Evolutionary conservation across 2,329 filamentous ascomycete species (phyloP).

Genomic region (Conoideocrella luteorostrata): DNA sequence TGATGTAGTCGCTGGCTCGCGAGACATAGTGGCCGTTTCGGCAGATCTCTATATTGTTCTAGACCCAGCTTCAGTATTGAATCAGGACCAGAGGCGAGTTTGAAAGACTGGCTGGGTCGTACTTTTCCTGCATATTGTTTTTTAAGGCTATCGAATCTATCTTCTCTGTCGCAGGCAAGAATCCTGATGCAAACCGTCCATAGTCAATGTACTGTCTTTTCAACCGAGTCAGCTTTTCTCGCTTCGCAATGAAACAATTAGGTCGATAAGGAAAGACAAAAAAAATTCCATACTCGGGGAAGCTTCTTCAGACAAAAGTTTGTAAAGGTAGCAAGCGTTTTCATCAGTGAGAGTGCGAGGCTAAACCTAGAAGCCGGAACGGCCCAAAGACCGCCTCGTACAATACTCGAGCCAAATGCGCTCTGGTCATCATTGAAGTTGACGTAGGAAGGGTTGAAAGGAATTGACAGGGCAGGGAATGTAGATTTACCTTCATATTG

Average conservation of each 20-base stretch:
- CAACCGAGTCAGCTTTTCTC: no score
- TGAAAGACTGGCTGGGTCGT: conserved; percentile 34
- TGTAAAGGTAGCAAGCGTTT: conserved; percentile 94
- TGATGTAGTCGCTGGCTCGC: conserved; percentile 93
- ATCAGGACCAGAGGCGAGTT: conserved; percentile 17
- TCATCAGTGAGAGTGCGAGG: conserved; percentile 86
- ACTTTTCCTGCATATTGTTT: conserved; percentile 83
- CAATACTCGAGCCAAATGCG: conserved; percentile 99
- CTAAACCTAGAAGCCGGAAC: conserved; percentile 66
- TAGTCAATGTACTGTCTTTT: conserved; percentile 16
- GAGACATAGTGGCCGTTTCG: conserved; percentile 94
- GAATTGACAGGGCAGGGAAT: background rate
- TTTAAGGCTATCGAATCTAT: conserved; percentile 75
- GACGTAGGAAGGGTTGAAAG: conserved; percentile 13
- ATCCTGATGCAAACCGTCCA: conserved; percentile 61
- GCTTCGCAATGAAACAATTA: no score
- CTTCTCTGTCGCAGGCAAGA: conserved; percentile 87
- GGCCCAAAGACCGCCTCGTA: conserved; percentile 53
- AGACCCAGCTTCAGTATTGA: conserved; percentile 41
- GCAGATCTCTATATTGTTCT: conserved; percentile 79
- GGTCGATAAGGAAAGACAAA: background rate
- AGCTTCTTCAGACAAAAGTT: conserved; percentile 72
- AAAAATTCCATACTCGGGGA: background rate
- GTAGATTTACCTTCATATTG: no score
- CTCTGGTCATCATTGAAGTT: conserved; percentile 93